A percentile compares a stretch with the other conserved stretches of the same genome.
Evolutionary conservation across 257 asterid species (phyloP).

Genomic region (Osmanthus fragrans): DNA sequence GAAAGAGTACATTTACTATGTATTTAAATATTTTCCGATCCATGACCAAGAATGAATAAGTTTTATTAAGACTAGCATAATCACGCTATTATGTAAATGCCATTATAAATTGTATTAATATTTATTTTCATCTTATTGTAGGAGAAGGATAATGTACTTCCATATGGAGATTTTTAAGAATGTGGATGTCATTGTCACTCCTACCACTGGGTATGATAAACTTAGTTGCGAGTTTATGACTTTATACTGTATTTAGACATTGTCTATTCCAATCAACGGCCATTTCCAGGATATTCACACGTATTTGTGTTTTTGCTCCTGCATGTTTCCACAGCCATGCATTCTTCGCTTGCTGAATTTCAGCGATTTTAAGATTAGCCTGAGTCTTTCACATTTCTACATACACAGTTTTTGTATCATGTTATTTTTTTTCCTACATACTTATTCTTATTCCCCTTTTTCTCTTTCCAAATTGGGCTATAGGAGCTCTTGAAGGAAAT

Average conservation of each 20-base stretch:
- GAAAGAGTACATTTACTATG: neutral
- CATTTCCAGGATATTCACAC: constrained; percentile 1
- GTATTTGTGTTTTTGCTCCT: constrained; percentile 1
- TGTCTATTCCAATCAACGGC: neutral
- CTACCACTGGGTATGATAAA: constrained; percentile 81
- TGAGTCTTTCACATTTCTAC: neutral
- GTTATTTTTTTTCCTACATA: neutral
- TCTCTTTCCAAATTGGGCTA: neutral
- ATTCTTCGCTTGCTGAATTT: constrained; percentile 5
- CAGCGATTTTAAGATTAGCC: neutral
- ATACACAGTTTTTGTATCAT: neutral
- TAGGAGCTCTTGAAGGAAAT: neutral
- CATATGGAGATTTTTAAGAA: constrained; percentile 71
- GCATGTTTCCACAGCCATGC: neutral
- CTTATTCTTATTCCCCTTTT: neutral
- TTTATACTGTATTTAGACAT: neutral
- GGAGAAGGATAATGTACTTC: constrained; percentile 93
- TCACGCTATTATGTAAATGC: constrained; percentile 8
- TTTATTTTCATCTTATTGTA: constrained; percentile 34
- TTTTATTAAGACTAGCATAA: neutral
- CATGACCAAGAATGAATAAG: constrained; percentile 10
- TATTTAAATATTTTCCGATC: neutral
- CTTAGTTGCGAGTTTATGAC: constrained; percentile 1
- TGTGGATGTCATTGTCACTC: constrained; percentile 92
- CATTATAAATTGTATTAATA: neutral